A percentile compares a stretch with the other conserved stretches of the same genome.
These are phyloP conservation scores for Begonia fuchsioides DNA, from an alignment of 306 rosid species.

Conservation along the genomic window DNA sequence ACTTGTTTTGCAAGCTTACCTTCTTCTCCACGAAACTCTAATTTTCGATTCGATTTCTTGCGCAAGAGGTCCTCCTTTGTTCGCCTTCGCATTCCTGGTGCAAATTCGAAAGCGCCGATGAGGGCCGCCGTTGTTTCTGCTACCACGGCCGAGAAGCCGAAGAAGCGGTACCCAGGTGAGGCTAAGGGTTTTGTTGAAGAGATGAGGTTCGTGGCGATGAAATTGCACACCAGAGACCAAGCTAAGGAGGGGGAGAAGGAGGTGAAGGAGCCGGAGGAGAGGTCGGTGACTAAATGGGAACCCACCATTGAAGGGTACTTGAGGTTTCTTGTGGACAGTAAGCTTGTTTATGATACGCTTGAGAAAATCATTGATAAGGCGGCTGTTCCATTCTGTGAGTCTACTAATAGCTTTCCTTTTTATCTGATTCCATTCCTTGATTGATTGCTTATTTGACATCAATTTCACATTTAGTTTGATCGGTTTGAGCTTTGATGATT, in stretches of 20 bases:
- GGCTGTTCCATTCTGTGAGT: slow-evolving; percentile 61
- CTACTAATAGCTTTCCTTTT: background rate
- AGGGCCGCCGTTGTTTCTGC: slow-evolving; percentile 36
- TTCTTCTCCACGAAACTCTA: background rate
- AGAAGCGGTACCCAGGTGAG: slow-evolving; percentile 79
- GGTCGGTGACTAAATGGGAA: slow-evolving; percentile 59
- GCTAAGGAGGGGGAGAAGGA: slow-evolving; percentile 87
- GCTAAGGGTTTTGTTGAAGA: slow-evolving; percentile 94
- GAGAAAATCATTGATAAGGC: slow-evolving; percentile 56
- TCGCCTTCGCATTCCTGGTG: slow-evolving; percentile 1
- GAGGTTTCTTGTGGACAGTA: slow-evolving; percentile 78
- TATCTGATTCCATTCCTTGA: no score
- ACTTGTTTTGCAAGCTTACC: slow-evolving; percentile 7
- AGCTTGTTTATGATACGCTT: slow-evolving; percentile 70
- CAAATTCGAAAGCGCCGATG: slow-evolving; percentile 14
- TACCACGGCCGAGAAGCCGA: slow-evolving; percentile 56
- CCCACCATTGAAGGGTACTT: slow-evolving; percentile 66
- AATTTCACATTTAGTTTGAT: no score
- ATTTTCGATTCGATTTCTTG: slow-evolving; percentile 15
- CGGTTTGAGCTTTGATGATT: no score
- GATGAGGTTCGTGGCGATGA: slow-evolving; percentile 99
- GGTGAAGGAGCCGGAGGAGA: slow-evolving; percentile 57
- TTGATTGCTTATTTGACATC: background rate
- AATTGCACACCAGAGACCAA: slow-evolving; percentile 78
- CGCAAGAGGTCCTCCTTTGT: slow-evolving; percentile 5